Conservation (phyloP, 805 yeast genomes). For the Kluyveromyces lactis region DNA sequence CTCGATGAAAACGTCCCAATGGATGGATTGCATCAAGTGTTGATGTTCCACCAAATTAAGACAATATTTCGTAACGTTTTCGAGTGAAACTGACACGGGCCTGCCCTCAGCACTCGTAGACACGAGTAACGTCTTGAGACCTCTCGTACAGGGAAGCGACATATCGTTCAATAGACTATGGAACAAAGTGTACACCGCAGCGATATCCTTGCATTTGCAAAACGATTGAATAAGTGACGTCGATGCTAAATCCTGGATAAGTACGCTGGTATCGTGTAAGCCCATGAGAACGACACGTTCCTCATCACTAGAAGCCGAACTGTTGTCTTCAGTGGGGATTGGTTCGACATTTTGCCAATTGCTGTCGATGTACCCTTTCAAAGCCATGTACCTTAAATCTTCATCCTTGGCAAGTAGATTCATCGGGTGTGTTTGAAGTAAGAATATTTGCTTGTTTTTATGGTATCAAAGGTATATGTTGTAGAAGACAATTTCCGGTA, state of each 20-base stretch:
- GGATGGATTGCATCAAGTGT: conserved; percentile 1
- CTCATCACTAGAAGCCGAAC: neutral
- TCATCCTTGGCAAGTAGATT: neutral
- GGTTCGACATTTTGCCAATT: neutral
- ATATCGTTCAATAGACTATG: neutral
- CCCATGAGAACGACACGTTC: neutral
- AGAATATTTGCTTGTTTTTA: no score
- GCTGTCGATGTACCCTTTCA: conserved; percentile 1
- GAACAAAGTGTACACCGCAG: neutral
- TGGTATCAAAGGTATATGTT: no score
- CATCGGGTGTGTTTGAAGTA: no score
- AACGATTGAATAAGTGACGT: neutral
- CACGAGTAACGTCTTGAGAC: conserved; percentile 1
- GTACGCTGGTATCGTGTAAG: neutral
- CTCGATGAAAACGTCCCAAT: neutral
- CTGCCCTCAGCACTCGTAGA: neutral
- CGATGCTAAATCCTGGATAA: conserved; percentile 3
- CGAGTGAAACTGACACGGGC: neutral
- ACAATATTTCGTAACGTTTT: neutral
- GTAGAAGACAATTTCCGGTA: no score
- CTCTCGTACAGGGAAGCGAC: conserved; percentile 3
- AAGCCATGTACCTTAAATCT: conserved; percentile 4
- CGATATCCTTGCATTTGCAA: neutral
- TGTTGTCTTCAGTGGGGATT: neutral
- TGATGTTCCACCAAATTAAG: neutral